Evolutionary conservation across 495 filamentous ascomycete genomes (phyloP), one percentile per base, ranked within the genome.

Genomic region (Delitschia confertaspora): DNA sequence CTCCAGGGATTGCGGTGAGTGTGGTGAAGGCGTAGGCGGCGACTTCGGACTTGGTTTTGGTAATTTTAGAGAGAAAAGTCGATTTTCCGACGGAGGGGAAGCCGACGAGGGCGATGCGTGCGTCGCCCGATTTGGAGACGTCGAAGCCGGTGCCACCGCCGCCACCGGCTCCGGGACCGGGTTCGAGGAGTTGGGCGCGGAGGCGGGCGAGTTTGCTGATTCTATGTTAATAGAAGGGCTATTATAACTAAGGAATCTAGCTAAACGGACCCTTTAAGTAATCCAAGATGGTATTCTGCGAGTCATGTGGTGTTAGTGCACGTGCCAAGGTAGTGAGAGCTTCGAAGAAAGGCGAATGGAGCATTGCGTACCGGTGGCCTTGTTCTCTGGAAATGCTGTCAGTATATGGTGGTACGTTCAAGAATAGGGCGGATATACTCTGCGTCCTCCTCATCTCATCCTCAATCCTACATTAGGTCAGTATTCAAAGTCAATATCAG

Each of bases 11-110:
- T 10, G 93, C 93, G 2, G 93, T 99, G 18, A 99, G 69, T 0
- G 93, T 99, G 4, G 93, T 99, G 76, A 99, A 99, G 42, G 87
- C 81, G 64, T 99, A 99, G 0, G 91, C 82, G 2, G 93, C 93
- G 23, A 95, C 86, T 62, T 95, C 91, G 49, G 85, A 91, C 62
- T 87, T 93, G 20, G 93, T 99, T 64, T 95, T 96, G 42, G 93
- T 99, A 65, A 99, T 94, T 60, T 99, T 96, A 45, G 93, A 95
- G 21, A 99, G 66, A 57, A 99, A 95, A 0, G 93, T 99, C 6
- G 93, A 99, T 68, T 99, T 99, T 57, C 93, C 93, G 33, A 99
- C 93, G 1, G 93, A 99, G 0, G 93, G 93, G 51, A 99, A 96
- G 30, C 93, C 93, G 38, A 99, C 93, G 11, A 99, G 76, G 1